Base-by-base conservation (phyloP, 2,329 filamentous ascomycete genomes). In the Amesomyces nigricolor region DNA sequence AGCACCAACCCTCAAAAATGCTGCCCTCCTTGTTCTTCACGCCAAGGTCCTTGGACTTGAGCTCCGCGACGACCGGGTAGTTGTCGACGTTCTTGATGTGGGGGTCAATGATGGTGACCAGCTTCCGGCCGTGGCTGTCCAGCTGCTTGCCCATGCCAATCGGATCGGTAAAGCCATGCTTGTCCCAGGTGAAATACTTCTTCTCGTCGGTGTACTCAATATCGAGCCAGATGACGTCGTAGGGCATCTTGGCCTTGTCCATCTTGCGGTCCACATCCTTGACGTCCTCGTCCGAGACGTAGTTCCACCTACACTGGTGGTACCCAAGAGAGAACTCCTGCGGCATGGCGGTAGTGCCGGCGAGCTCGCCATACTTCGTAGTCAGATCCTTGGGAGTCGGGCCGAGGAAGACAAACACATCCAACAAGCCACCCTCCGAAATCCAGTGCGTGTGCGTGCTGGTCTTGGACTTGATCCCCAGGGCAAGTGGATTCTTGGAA, bases 241-340 rank as follows among this genome's bases (percentile, higher is more conserved):
- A 99, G 0, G 94, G 94, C 53, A 99, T 96, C 68, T 89, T 86
- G 72, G 86, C 83, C 74, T 94, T 95, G 75, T 97, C 91, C 75
- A 99, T 96, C 70, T 95, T 95, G 62, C 88, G 85, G 69, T 97
- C 91, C 42, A 99, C 92, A 66, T 97, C 91, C 71, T 89, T 95
- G 56, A 99, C 91, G 72, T 99, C 94, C 61, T 96, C 91, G 65
- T 96, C 92, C 1, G 90, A 95, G 54, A 96, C 86, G 69, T 99
- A 99, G 74, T 99, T 99, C 94, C 94, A 99, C 64, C 94, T 88
- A 71, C 94, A 97, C 71, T 99, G 94, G 68, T 99, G 94, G 72
- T 97, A 96, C 11, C 83, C 94, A 62, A 99, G 84, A 2, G 92
- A 81, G 65, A 96, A 96, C 61, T 94, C 87, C 66, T 96, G 91